These are phyloP conservation scores for Aegilops tauschii DNA, from an alignment of 176 grass and related monocot species.

Conservation along the genomic window DNA sequence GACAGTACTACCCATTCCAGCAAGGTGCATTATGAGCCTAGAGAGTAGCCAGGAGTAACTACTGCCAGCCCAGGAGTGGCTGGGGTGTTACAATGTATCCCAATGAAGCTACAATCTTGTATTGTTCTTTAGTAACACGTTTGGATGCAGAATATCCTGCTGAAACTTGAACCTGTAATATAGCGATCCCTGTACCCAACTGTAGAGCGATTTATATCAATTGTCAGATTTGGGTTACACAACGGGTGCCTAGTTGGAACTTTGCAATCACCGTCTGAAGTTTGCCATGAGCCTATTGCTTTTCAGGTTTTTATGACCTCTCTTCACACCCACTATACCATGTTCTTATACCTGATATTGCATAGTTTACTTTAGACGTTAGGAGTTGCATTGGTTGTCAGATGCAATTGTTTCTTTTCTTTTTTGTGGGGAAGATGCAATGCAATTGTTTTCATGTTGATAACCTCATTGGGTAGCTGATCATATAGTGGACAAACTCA, in stretches of 20 bases:
- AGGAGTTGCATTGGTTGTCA: neutral
- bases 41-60: too few relatives aligned
- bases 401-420: neutral
- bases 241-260: neutral
- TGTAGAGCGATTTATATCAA: neutral
- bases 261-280: neutral
- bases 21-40: too few relatives aligned
- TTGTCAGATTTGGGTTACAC: neutral
- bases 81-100: neutral
- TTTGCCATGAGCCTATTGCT: neutral
- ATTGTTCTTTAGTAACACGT: neutral
- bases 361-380: neutral
- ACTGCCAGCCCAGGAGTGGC: too few relatives aligned
- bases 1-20: too few relatives aligned
- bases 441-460: neutral
- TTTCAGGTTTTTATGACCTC: neutral
- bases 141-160: neutral
- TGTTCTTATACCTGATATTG: neutral
- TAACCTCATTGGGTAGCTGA: neutral
- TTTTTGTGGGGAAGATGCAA: too few relatives aligned
- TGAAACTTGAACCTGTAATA: neutral
- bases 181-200: neutral
- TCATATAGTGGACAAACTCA: neutral
- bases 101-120: constrained; percentile 4
- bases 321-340: neutral